Evolutionary conservation across 2,329 filamentous ascomycete species (phyloP), one percentile per base, ranked within the genome.

Genomic region (Dryadomyces quercus-mongolicae): DNA sequence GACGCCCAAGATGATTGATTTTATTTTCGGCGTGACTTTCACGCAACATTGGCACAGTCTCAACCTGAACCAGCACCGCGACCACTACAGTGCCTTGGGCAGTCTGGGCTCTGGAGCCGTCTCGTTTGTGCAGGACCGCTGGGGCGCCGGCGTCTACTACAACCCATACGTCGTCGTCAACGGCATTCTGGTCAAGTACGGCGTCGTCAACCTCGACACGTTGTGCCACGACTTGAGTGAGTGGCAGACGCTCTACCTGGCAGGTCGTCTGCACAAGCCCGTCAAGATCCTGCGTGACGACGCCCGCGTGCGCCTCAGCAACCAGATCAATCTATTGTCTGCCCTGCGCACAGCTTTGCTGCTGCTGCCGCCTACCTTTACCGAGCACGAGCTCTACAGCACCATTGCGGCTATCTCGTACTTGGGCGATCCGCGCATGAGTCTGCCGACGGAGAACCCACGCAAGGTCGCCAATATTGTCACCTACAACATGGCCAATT

Each of bases 211-310:
- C 63, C 79, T 97, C 60, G 84, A 94, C 64, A 96, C 91, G 2
- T 74, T 98, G 16, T 91, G 89, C 62, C 78, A 77, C 45, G 93
- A 98, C 66, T 78, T 98, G 22, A 86, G 82, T 34, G 82, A 90
- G 56, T 98, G 93, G 93, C 84, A 95, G 58, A 95, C 89, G 0
- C 75, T 98, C 25, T 98, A 98, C 68, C 80, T 98, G n/a, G 93
- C 94, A 6, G 93, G 93, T 4, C 86, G 93, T 38, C 77, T 98
- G 52, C 93, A 98, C 60, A 98, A 98, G 67, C 93, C 93, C 1
- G 93, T 95, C 69, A 97, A 98, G 73, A 97, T 98, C 60, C 78
- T 98, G 18, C 85, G 91, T 51, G 93, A 98, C 66, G 88, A 98
- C 64, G 88, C 93, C 0, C 84, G 84, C 51, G 90, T 98, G 44